These are phyloP conservation scores for Alisma plantagoaquatica DNA, from an alignment of 106 monocot species.

Conservation along the genomic window DNA sequence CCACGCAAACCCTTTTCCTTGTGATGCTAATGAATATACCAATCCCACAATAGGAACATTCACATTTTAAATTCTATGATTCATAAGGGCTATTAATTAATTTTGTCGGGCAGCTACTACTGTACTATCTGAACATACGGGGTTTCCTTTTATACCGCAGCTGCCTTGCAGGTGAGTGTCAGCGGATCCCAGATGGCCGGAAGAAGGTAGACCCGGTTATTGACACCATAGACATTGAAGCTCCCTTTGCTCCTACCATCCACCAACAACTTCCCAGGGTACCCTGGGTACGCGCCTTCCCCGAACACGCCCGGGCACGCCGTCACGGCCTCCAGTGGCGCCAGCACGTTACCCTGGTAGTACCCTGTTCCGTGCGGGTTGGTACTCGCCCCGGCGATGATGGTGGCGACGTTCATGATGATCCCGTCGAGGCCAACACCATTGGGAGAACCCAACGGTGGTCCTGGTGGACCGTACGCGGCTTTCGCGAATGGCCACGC, in stretches of 20 bases:
- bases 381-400: constrained; percentile 7
- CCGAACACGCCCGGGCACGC: constrained; percentile 14
- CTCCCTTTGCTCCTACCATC: constrained; percentile 5
- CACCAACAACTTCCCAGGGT: constrained; percentile 5
- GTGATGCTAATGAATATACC: too few relatives aligned
- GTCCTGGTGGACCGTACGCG: constrained; percentile 1
- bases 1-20: too few relatives aligned
- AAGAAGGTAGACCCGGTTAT: constrained; percentile 4
- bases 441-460: not conserved
- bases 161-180: not conserved
- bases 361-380: constrained; percentile 5
- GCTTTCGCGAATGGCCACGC: constrained; percentile 2
- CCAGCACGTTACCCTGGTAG: constrained; percentile 8
- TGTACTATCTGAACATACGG: too few relatives aligned
- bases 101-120: too few relatives aligned
- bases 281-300: constrained; percentile 11
- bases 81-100: too few relatives aligned
- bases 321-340: constrained; percentile 17
- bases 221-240: constrained; percentile 6
- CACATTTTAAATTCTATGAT: too few relatives aligned
- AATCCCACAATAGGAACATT: too few relatives aligned
- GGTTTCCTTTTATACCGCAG: too few relatives aligned
- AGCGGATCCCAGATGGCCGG: constrained; percentile 13
- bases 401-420: constrained; percentile 9
- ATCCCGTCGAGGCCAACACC: constrained; percentile 9